A percentile compares a stretch with the other conserved stretches of the same genome.
Evolutionary conservation across 192 early-diverging fungal species (phyloP).

Genomic region (Coemansia sp.): DNA sequence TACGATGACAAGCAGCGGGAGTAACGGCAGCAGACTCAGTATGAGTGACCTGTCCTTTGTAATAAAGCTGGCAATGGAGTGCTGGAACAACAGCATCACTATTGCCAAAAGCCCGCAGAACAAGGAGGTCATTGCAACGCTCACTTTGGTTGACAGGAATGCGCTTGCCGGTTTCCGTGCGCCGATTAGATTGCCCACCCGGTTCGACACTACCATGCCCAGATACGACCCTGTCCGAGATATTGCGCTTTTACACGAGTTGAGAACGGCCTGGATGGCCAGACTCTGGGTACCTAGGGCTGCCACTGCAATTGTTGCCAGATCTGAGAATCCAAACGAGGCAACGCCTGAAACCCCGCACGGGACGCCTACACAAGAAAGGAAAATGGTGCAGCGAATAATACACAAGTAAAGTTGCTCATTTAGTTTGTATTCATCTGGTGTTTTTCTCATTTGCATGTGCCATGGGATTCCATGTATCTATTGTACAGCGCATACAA

Average conservation of each 20-base stretch:
- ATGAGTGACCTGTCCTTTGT: slow-evolving; percentile 35
- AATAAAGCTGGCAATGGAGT: slow-evolving; percentile 58
- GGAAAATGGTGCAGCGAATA: not conserved
- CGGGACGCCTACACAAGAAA: slow-evolving; percentile 30
- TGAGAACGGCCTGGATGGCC: slow-evolving; percentile 81
- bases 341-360: slow-evolving; percentile 48
- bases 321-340: slow-evolving; percentile 62
- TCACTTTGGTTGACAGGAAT: slow-evolving; percentile 42
- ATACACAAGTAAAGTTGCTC: not conserved
- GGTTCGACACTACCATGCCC: slow-evolving; percentile 75
- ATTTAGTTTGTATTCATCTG: not conserved
- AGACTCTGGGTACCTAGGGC: slow-evolving; percentile 72
- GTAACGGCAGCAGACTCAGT: slow-evolving; percentile 14
- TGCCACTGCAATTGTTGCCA: slow-evolving; percentile 74
- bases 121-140: slow-evolving; percentile 55
- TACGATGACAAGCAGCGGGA: slow-evolving; percentile 40
- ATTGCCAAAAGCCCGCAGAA: slow-evolving; percentile 30
- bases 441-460: not conserved
- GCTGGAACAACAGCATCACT: slow-evolving; percentile 59
- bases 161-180: slow-evolving; percentile 50
- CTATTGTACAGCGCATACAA: too few species aligned
- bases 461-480: not conserved
- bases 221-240: slow-evolving; percentile 75
- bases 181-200: slow-evolving; percentile 80
- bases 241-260: slow-evolving; percentile 70